Base-by-base conservation (phyloP, 2,329 filamentous ascomycete genomes). In the Beauveria australis region DNA sequence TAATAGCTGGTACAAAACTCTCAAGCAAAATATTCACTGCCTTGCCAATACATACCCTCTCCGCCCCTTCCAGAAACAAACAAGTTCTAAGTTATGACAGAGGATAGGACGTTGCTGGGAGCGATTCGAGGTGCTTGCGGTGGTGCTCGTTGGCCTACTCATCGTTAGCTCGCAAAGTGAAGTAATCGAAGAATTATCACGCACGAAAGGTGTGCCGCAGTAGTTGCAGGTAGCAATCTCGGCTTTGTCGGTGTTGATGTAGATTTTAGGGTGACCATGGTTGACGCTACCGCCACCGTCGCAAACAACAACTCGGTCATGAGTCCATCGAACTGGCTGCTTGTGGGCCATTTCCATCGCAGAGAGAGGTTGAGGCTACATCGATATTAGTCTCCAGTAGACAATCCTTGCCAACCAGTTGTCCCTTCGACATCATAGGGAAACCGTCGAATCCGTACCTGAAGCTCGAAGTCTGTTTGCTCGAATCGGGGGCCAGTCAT, bases 221-320 rank as follows among this genome's bases (percentile, higher is more conserved):
- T 99, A 99, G 71, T 83, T 88, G 81, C 94, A 99, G 73, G 81
- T 80, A 75, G 85, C 85, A 69, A 99, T 96, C 80, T 97, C 87
- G 48, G 94, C 90, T 82, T 97, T 97, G 78, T 99, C 94, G 66
- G 89, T 88, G 78, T 99, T 99, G 84, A 99, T 99, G 75, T 92
- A 99, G 77, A 99, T 89, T 71, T 85, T 85, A 54, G 94, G 94
- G 75, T 99, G 94, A 48, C 94, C 94, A 60, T 90, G 79, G 37
- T 92, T 88, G 49, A 92, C 88, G 51, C 51, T 53, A 67, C 92
- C 92, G 62, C 93, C 94, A 62, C 94, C 94, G 70, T 97, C 92
- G 73, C 94, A 99, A 49, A 87, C 86, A 56, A 95, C 93, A 53
- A 89, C 76, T 63, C 87, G 84, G 65, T 90, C 83, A 72, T 96